Base-by-base conservation (phyloP, 208 protist genomes). In the Zelonia costaricensis region DNA sequence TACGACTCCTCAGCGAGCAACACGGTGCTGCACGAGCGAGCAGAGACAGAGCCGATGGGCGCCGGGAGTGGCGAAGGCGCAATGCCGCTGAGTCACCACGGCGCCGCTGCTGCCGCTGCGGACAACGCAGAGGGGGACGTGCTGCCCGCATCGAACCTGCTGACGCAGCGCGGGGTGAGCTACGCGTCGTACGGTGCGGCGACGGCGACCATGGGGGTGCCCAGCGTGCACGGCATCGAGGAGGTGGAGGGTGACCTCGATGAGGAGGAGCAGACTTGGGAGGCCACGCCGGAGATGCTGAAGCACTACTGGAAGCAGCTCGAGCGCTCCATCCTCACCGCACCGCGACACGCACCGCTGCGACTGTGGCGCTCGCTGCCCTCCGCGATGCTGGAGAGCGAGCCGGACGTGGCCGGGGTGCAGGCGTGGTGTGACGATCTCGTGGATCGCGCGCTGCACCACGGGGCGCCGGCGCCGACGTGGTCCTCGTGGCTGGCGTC, bases 301-400 rank as follows among this genome's bases (percentile, higher is more conserved):
- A 71, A 62, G 56, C 71, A 69, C 39, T 77, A 77, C 63, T 77
- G 71, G 71, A 59, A 49, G 46, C 71, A 77, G 59, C 52, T 77
- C 15, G 49, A 69, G 45, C 62, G 63, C 13, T 59, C 58, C 4
- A 77, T 77, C 38, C 51, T 77, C 3, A 44, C 54, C 22, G 62
- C 71, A 1, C 71, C 71, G 43, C 62, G 71, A 2, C 54, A 35
- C 18, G 53, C 66, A 38, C 51, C 63, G 12, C 23, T 16, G n/a
- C 22, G 18, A 5, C 47, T 69, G 23, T 69, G 58, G 30, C 47
- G 53, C 25, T 31, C 28, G 7, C 49, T 69, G 43, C 63, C 63
- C 1, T 12, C 30, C n/a, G 18, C 20, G 23, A 69, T 69, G 63
- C 13, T 18, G 30, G 12, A 1, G 5, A 42, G 28, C 46, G 54